A percentile compares a stretch with the other conserved stretches of the same genome.
These are phyloP conservation scores for Solanum piurae DNA, from an alignment of 257 asterid species.

Conservation along the genomic window DNA sequence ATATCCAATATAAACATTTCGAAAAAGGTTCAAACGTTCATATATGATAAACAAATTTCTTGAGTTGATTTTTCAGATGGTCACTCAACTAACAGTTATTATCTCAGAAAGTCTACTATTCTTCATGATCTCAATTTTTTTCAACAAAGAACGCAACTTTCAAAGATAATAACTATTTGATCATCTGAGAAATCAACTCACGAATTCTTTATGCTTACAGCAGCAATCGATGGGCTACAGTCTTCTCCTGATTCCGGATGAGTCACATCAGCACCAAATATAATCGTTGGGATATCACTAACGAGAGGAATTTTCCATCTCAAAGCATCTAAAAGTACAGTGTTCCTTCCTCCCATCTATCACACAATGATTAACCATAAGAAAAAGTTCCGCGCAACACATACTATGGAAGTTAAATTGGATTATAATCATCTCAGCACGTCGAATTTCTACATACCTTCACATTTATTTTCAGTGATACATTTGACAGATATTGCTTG, in stretches of 20 bases:
- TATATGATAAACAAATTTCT: not conserved
- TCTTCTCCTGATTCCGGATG: conserved; percentile 99
- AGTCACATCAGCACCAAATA: conserved; percentile 97
- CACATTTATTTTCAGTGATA: conserved; percentile 89
- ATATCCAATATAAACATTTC: not conserved
- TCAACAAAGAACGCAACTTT: not conserved
- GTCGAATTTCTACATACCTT: conserved; percentile 34
- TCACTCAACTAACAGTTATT: not conserved
- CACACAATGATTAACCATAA: not conserved
- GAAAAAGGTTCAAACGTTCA: not conserved
- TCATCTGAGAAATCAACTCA: not conserved
- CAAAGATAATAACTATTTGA: not conserved
- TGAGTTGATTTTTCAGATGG: not conserved
- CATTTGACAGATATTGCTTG: conserved; percentile 94
- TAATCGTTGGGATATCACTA: conserved; percentile 93
- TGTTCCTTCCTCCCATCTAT: conserved; percentile 99
- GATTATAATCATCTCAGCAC: not conserved
- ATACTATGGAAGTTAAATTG: not conserved
- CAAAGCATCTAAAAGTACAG: conserved; percentile 78
- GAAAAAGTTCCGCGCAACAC: not conserved
- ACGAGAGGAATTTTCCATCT: conserved; percentile 92
- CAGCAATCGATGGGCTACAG: conserved; percentile 95
- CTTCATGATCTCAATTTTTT: not conserved
- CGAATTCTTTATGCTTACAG: conserved; percentile 34
- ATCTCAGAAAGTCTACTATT: not conserved